Evolutionary conservation across 108 stramenopile species (phyloP).

Genomic region (Licmophora abbreviata): DNA sequence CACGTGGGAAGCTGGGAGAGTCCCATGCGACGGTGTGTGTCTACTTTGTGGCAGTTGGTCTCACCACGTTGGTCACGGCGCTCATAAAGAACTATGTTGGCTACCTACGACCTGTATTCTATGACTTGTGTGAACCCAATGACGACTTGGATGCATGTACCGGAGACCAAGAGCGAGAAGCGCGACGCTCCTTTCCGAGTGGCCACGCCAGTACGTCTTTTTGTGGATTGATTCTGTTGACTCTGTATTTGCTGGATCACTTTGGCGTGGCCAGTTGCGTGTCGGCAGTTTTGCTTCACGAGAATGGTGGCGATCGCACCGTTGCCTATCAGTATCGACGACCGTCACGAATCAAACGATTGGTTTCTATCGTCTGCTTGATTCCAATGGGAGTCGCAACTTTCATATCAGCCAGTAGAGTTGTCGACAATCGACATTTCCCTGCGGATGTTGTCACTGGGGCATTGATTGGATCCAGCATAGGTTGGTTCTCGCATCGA

Average conservation of each 20-base stretch:
- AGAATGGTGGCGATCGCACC: background rate
- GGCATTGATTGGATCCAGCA: slow-evolving; percentile 29
- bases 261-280: slow-evolving; percentile 18
- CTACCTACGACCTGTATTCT: slow-evolving; percentile 49
- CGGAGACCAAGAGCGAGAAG: slow-evolving; percentile 4
- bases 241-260: slow-evolving; percentile 24
- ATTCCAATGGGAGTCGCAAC: slow-evolving; percentile 31
- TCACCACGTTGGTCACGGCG: slow-evolving; percentile 21
- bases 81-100: slow-evolving; percentile 40
- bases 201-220: slow-evolving; percentile 42
- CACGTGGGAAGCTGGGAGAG: background rate
- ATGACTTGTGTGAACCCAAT: slow-evolving; percentile 33
- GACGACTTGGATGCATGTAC: slow-evolving; percentile 26
- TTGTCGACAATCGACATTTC: slow-evolving; percentile 48
- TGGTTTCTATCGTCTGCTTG: slow-evolving; percentile 20
- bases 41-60: slow-evolving; percentile 23
- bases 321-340: background rate
- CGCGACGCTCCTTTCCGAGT: slow-evolving; percentile 40
- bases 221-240: slow-evolving; percentile 30
- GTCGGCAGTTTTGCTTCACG: background rate
- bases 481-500: slow-evolving; percentile 17
- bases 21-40: slow-evolving; percentile 30
- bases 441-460: slow-evolving; percentile 65
- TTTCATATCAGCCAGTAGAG: slow-evolving; percentile 37
- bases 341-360: slow-evolving; percentile 2